Percentiles rank a stretch among this genome's conserved stretches.
Evolutionary conservation across 495 filamentous ascomycete genomes (phyloP).

Genomic region (Daldinia concentrica): DNA sequence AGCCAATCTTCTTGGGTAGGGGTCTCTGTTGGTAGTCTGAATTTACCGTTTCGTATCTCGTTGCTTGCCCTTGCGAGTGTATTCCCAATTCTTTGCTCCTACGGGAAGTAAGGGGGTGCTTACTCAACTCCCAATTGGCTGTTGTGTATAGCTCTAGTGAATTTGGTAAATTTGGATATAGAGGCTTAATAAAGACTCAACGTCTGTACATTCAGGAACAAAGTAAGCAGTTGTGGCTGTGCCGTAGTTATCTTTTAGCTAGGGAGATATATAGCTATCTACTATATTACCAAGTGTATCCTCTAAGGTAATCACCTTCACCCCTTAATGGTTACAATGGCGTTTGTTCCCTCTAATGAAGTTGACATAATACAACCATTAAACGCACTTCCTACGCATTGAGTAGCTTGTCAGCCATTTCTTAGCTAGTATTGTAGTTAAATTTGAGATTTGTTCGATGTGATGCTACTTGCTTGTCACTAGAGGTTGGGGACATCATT

Average conservation of each 20-base stretch:
- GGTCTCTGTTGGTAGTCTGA: too few relatives aligned
- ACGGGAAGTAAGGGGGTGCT: neutral
- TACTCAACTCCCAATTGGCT: neutral
- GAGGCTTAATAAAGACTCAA: neutral
- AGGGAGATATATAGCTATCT: too few relatives aligned
- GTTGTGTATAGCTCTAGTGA: neutral
- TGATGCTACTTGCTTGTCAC: neutral
- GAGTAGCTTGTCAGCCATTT: neutral
- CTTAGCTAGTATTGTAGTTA: neutral
- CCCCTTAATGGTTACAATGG: too few relatives aligned
- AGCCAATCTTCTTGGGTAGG: too few relatives aligned
- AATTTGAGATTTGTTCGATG: neutral
- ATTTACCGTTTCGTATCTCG: neutral
- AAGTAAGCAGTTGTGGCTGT: neutral
- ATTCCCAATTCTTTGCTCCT: neutral
- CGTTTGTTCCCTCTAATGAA: too few relatives aligned
- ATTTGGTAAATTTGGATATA: neutral
- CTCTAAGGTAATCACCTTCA: too few relatives aligned
- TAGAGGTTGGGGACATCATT: too few relatives aligned
- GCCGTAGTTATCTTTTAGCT: neutral
- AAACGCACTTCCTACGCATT: neutral
- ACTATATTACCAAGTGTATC: too few relatives aligned
- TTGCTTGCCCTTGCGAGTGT: neutral
- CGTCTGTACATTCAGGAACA: neutral
- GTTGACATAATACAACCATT: too few relatives aligned